These are phyloP conservation scores for Mesotaenium endlicherianum DNA, from an alignment of 139 green algal species.

Conservation along the genomic window DNA sequence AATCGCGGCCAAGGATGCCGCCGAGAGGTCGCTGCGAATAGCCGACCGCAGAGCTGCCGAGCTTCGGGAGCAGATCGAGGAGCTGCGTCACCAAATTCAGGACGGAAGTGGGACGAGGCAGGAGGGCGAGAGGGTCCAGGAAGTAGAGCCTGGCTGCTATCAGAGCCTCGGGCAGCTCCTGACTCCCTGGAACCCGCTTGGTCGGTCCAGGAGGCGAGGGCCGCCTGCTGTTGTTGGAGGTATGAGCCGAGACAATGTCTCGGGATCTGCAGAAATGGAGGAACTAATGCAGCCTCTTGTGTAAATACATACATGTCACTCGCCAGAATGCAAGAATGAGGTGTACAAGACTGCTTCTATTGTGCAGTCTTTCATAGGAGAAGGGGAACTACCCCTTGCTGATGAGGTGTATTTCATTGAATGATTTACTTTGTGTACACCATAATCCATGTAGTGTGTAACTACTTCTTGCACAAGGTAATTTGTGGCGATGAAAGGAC, in stretches of 20 bases:
- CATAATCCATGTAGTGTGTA: no score
- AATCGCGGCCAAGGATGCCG: not conserved
- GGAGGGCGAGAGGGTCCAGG: not conserved
- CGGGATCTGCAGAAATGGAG: not conserved
- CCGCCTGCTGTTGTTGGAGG: not conserved
- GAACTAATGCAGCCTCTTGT: conserved; percentile 3
- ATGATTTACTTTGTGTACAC: no score
- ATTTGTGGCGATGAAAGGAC: no score
- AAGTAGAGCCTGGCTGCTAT: not conserved
- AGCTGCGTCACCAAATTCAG: not conserved
- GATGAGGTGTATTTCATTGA: no score
- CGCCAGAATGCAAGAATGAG: not conserved
- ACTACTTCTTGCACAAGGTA: no score
- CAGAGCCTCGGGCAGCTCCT: no score
- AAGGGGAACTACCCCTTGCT: no score
- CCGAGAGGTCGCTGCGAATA: not conserved
- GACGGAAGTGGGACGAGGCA: not conserved
- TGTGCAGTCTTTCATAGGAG: no score
- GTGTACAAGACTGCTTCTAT: not conserved
- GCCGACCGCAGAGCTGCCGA: not conserved
- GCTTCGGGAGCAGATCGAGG: not conserved
- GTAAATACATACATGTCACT: no score
- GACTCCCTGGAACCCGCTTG: not conserved
- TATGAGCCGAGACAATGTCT: not conserved
- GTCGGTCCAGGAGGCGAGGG: not conserved